These are phyloP conservation scores for Ceratocystis huliohia DNA, from an alignment of 2,329 filamentous ascomycete species.

Conservation along the genomic window DNA sequence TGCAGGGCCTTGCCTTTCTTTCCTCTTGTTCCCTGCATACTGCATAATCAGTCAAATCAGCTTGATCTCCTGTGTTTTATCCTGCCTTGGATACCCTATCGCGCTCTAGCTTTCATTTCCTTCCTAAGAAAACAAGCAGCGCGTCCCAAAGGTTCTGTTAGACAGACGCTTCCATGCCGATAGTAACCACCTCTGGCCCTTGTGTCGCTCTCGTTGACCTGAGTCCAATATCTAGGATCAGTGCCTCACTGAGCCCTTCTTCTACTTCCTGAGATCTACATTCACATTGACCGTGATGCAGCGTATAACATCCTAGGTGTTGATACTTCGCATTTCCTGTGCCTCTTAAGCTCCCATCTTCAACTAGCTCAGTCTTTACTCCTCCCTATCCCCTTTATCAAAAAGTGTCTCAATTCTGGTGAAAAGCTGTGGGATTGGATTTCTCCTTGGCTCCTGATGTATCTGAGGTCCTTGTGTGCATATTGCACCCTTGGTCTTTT, in stretches of 20 bases:
- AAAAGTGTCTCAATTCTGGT: background rate
- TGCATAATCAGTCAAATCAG: background rate
- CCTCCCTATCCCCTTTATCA: background rate
- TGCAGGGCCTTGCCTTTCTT: background rate
- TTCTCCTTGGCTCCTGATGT: background rate
- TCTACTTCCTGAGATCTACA: background rate
- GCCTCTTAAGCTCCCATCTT: background rate
- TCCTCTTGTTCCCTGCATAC: background rate
- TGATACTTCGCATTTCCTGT: background rate
- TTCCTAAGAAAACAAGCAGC: no score
- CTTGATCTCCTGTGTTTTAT: background rate
- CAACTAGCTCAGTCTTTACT: background rate
- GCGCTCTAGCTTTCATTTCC: no score
- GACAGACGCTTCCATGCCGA: background rate
- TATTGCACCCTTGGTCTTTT: background rate
- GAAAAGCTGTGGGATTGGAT: background rate
- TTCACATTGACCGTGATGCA: background rate
- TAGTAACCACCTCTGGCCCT: no score
- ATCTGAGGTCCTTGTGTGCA: background rate
- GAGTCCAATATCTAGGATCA: background rate
- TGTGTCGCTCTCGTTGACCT: no score
- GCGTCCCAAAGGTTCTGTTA: no score
- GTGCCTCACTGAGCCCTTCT: background rate
- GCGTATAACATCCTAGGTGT: background rate
- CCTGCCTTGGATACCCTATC: no score